A percentile compares a stretch with the other conserved stretches of the same genome.
These are phyloP conservation scores for Hexamita inflata DNA, from an alignment of 208 protist species.

Conservation along the genomic window DNA sequence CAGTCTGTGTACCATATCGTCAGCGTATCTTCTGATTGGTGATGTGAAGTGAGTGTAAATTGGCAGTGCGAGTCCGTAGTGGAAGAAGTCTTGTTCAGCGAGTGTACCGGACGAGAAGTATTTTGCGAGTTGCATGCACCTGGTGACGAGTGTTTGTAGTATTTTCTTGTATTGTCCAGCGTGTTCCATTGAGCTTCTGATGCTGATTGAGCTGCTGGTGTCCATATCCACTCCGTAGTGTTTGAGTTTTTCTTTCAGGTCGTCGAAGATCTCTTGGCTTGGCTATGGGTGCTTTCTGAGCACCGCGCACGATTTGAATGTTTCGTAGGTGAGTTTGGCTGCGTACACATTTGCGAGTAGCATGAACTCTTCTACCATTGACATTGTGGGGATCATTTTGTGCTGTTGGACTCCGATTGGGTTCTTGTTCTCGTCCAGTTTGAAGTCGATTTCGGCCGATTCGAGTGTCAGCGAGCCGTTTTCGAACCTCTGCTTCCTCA, in stretches of 20 bases:
- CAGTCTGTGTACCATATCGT: conserved; percentile 72
- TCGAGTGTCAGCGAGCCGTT: conserved; percentile 53
- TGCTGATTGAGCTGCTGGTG: not conserved
- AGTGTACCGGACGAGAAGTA: conserved; percentile 40
- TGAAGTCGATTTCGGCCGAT: conserved; percentile 52
- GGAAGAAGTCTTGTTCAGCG: conserved; percentile 48
- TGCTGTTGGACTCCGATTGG: conserved; percentile 67
- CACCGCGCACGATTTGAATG: conserved; percentile 54
- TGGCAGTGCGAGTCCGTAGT: conserved; percentile 63
- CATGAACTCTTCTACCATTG: conserved; percentile 86
- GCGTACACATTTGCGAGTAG: conserved; percentile 73
- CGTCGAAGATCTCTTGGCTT: conserved; percentile 29
- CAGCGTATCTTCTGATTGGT: conserved; percentile 66
- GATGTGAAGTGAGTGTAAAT: conserved; percentile 83
- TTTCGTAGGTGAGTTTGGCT: conserved; percentile 49
- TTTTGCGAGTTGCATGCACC: conserved; percentile 56
- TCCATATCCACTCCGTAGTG: not conserved
- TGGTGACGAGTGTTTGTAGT: conserved; percentile 45
- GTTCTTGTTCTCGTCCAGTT: conserved; percentile 46
- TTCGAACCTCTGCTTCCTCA: conserved; percentile 56
- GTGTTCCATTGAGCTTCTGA: not conserved
- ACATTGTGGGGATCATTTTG: conserved; percentile 67
- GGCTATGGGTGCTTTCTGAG: conserved; percentile 62
- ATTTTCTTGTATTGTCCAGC: not conserved
- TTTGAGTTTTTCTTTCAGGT: conserved; percentile 14